A percentile compares a stretch with the other conserved stretches of the same genome.
These are phyloP conservation scores for maize (Zea mays) DNA, from an alignment of 176 grass and related monocot species.

Conservation along the genomic window DNA sequence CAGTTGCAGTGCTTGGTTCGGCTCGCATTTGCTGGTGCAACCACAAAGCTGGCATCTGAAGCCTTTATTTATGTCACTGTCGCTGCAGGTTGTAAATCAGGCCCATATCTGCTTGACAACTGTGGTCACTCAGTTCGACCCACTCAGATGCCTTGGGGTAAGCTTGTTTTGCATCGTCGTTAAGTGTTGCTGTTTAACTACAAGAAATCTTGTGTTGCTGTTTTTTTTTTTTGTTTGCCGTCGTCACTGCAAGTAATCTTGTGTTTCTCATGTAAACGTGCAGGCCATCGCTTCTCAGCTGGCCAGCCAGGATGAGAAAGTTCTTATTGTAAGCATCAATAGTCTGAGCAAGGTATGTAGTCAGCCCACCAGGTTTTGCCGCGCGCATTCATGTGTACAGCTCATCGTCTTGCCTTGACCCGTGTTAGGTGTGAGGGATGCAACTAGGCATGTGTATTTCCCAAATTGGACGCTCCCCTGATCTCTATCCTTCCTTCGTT, in stretches of 20 bases:
- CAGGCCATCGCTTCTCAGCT: constrained; percentile 74
- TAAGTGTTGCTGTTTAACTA: not conserved
- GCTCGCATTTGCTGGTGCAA: constrained; percentile 22
- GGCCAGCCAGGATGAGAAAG: constrained; percentile 64
- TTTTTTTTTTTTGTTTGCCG: not conserved
- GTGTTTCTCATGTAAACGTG: constrained; percentile 18
- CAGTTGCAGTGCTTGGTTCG: not conserved
- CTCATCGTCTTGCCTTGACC: not conserved
- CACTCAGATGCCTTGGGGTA: constrained; percentile 77
- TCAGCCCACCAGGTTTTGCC: not conserved
- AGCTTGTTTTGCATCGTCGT: constrained; percentile 10
- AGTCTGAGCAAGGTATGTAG: constrained; percentile 96
- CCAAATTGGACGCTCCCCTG: not conserved
- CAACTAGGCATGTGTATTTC: not conserved
- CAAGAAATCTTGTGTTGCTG: no score
- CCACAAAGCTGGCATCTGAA: constrained; percentile 22
- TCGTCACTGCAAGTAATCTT: not conserved
- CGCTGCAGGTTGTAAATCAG: constrained; percentile 82
- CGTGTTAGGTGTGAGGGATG: constrained; percentile 4
- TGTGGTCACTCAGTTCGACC: constrained; percentile 71
- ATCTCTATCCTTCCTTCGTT: constrained; percentile 17
- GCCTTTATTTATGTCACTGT: constrained; percentile 22
- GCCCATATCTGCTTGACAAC: constrained; percentile 79
- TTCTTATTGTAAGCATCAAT: constrained; percentile 74
- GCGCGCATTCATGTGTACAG: no score